Conservation (phyloP, 257 asterid genomes). For the Ilex asprella region DNA sequence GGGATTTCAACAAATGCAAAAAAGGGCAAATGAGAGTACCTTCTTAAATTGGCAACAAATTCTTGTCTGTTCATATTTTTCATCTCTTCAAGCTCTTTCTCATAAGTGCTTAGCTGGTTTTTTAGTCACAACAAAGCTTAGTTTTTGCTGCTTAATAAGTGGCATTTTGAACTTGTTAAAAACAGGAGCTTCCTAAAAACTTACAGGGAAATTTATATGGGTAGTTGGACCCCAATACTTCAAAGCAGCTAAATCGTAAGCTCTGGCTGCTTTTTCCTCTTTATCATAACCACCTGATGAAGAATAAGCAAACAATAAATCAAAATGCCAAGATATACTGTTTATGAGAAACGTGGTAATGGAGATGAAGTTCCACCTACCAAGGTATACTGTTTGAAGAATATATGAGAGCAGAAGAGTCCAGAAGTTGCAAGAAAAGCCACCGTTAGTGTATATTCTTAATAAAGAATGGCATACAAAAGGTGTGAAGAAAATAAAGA, state of each 20-base stretch:
- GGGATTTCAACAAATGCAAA: background rate
- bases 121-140: background rate
- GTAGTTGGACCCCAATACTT: slow-evolving; percentile 90
- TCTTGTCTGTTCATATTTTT: slow-evolving; percentile 74
- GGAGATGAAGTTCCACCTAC: slow-evolving; percentile 24
- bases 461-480: background rate
- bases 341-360: background rate
- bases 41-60: slow-evolving; percentile 85
- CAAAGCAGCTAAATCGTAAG: slow-evolving; percentile 88
- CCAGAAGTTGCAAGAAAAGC: slow-evolving; percentile 16
- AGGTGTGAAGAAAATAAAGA: too few species aligned
- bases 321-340: background rate
- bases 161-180: background rate
- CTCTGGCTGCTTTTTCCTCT: slow-evolving; percentile 87
- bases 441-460: slow-evolving; percentile 5
- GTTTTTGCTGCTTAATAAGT: background rate
- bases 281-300: slow-evolving; percentile 74
- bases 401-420: slow-evolving; percentile 5
- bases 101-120: slow-evolving; percentile 49
- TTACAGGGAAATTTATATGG: slow-evolving; percentile 74
- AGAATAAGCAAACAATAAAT: background rate
- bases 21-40: slow-evolving; percentile 27
- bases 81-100: slow-evolving; percentile 78
- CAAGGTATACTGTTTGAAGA: slow-evolving; percentile 52
- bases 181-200: background rate